Evolutionary conservation across 164 flowering plant genomes (phyloP).

Genomic region (Annona squamosa): DNA sequence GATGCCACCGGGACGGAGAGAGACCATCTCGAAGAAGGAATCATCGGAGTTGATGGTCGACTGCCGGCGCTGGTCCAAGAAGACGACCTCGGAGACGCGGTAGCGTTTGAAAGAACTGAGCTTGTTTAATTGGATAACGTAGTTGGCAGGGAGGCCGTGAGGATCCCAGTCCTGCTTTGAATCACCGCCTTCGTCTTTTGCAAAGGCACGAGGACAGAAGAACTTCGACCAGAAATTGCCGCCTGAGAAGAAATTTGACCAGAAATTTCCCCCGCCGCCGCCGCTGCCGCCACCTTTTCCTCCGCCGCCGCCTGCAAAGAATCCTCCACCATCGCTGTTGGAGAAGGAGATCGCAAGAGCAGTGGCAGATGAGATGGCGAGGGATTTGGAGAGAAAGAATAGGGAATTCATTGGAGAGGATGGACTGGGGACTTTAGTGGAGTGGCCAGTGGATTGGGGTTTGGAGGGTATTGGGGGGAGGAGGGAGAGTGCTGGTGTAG

Average conservation of each 20-base stretch:
- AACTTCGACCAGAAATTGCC: constrained; percentile 50
- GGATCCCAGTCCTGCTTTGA: constrained; percentile 59
- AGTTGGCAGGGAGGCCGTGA: constrained; percentile 82
- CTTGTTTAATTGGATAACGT: constrained; percentile 58
- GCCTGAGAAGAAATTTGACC: constrained; percentile 6
- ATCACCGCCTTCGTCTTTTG: constrained; percentile 41
- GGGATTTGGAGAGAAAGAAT: constrained; percentile 25
- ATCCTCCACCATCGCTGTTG: constrained; percentile 17
- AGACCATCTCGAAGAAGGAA: constrained; percentile 91
- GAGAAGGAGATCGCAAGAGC: constrained; percentile 13
- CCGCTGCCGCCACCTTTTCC: constrained; percentile 26
- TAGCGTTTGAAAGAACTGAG: constrained; percentile 80
- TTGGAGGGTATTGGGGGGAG: neutral
- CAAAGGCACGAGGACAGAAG: constrained; percentile 42
- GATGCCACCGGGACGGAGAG: constrained; percentile 66
- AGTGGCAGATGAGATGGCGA: constrained; percentile 28
- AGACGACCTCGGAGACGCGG: constrained; percentile 66
- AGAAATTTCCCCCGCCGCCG: constrained; percentile 29
- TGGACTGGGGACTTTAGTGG: neutral
- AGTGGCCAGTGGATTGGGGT: constrained; percentile 12
- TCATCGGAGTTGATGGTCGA: constrained; percentile 60
- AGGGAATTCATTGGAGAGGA: constrained; percentile 10
- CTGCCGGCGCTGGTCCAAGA: constrained; percentile 47
- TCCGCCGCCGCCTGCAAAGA: constrained; percentile 12
- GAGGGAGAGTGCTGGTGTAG: neutral